Percentiles rank a stretch among this genome's conserved stretches.
Evolutionary conservation across 768 basidiomycete species (phyloP).

Genomic region (Rossbeevera mucosa): DNA sequence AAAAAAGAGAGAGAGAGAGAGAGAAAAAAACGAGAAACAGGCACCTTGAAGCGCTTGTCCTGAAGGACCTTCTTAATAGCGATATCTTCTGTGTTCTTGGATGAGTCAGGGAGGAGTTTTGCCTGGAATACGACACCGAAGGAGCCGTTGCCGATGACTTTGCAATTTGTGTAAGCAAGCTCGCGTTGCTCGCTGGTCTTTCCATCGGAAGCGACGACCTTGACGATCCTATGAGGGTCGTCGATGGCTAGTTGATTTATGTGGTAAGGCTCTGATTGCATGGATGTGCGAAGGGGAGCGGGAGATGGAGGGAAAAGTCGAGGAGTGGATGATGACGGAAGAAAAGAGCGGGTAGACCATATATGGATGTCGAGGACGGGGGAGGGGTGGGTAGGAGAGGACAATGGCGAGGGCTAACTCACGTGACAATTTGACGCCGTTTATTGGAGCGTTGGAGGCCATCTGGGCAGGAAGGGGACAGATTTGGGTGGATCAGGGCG

Average conservation of each 20-base stretch:
- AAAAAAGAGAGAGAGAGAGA: conserved; percentile 5
- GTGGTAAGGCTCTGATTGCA: conserved; percentile 25
- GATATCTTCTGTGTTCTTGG: conserved; percentile 75
- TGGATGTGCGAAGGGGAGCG: conserved; percentile 17
- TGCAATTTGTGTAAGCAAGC: conserved; percentile 94
- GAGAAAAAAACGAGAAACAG: conserved; percentile 24
- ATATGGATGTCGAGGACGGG: conserved; percentile 24
- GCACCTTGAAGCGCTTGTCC: conserved; percentile 99
- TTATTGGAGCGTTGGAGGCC: conserved; percentile 77
- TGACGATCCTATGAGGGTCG: conserved; percentile 95
- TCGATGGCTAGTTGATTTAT: conserved; percentile 61
- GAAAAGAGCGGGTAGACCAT: conserved; percentile 24
- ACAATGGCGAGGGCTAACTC: conserved; percentile 35
- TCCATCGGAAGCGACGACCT: conserved; percentile 92
- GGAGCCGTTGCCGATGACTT: conserved; percentile 97
- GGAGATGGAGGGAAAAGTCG: conserved; percentile 35
- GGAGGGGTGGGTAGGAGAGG: conserved; percentile 12
- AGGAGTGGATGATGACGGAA: conserved; percentile 30
- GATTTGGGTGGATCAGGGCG: conserved; percentile 13
- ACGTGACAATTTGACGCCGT: conserved; percentile 85
- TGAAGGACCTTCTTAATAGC: conserved; percentile 99
- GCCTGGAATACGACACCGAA: conserved; percentile 99
- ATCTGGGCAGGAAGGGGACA: conserved; percentile 36
- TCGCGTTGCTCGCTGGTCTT: conserved; percentile 86
- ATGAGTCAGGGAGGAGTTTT: conserved; percentile 63